Evolutionary conservation across 352 stramenopile genomes (phyloP).

Genomic region (Phytophthora brassicae): DNA sequence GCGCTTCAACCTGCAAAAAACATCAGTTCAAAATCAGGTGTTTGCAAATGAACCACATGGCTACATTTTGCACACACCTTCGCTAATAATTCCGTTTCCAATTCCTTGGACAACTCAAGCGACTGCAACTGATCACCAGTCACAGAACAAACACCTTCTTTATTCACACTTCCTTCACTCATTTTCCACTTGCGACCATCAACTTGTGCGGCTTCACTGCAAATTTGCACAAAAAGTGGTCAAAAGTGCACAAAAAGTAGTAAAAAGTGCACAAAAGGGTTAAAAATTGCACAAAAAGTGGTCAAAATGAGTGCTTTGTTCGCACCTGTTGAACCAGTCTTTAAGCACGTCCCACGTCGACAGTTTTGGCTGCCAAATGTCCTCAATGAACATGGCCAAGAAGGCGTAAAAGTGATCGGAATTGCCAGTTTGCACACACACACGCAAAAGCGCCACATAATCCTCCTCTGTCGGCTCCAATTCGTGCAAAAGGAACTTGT

Average conservation of each 20-base stretch:
- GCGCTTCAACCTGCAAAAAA: slow-evolving; percentile 61
- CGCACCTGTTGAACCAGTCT: slow-evolving; percentile 71
- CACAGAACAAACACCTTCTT: slow-evolving; percentile 56
- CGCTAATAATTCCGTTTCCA: slow-evolving; percentile 49
- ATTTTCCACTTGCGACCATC: slow-evolving; percentile 61
- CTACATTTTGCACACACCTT: slow-evolving; percentile 47
- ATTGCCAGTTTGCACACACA: slow-evolving; percentile 41
- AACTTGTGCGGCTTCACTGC: slow-evolving; percentile 63
- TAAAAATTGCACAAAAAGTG: no score
- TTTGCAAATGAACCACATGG: slow-evolving; percentile 22
- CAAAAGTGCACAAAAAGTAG: no score
- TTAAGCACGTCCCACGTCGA: slow-evolving; percentile 65
- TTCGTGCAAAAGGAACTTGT: slow-evolving; percentile 42
- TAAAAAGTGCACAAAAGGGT: no score
- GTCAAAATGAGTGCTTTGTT: no score
- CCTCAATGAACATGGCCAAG: slow-evolving; percentile 61
- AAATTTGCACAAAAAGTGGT: no score
- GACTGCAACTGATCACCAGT: slow-evolving; percentile 66
- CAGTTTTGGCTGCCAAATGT: slow-evolving; percentile 49
- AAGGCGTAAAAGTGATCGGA: slow-evolving; percentile 54
- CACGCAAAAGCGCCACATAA: slow-evolving; percentile 59
- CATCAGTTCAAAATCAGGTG: slow-evolving; percentile 15
- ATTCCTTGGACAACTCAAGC: slow-evolving; percentile 55
- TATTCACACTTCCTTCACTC: slow-evolving; percentile 52
- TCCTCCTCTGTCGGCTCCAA: slow-evolving; percentile 69